Percentiles rank a stretch among this genome's conserved stretches.
phyloP scores from a whole-genome alignment of 208 protist species.

The Trypanosoma conorhini region DNA sequence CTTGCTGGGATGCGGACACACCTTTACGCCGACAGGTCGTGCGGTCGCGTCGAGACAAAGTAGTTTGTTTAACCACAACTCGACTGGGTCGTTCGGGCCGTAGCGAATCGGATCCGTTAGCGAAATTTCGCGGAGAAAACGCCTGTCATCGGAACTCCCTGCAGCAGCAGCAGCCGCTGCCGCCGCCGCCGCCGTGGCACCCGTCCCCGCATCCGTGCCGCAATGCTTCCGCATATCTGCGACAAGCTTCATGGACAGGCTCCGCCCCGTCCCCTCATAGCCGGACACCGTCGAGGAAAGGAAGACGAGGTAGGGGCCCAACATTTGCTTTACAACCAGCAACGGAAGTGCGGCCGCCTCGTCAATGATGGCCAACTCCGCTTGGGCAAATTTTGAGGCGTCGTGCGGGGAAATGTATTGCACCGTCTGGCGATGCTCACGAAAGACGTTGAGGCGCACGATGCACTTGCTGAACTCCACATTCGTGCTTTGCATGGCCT shows the following conservation, averaged over 20 bases:
- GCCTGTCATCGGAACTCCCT: constrained; percentile 21
- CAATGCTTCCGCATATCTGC: constrained; percentile 94
- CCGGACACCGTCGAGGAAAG: constrained; percentile 99
- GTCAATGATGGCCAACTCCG: constrained; percentile 99
- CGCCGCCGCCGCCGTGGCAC: too few species aligned
- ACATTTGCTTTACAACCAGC: constrained; percentile 95
- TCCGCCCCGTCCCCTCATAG: constrained; percentile 99
- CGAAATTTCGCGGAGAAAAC: constrained; percentile 93
- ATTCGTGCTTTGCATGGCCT: constrained; percentile 92
- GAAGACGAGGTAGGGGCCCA: constrained; percentile 99
- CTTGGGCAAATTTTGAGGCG: constrained; percentile 93
- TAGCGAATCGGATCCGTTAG: constrained; percentile 99
- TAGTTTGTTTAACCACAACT: constrained; percentile 98
- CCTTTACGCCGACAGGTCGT: constrained; percentile 42
- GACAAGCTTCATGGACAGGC: constrained; percentile 99
- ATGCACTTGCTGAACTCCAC: constrained; percentile 97
- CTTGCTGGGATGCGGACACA: constrained; percentile 91
- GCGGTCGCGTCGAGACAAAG: constrained; percentile 97
- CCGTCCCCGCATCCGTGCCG: neutral
- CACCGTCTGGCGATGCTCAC: constrained; percentile 98
- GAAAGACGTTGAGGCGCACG: constrained; percentile 98
- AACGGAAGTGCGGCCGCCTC: constrained; percentile 99
- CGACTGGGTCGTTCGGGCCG: constrained; percentile 93
- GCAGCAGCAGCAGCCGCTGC: constrained; percentile 17
- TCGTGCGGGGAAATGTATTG: constrained; percentile 97